These are phyloP conservation scores for Anacardium occidentale DNA, from an alignment of 345 rosid genomes.

Conservation along the genomic window DNA sequence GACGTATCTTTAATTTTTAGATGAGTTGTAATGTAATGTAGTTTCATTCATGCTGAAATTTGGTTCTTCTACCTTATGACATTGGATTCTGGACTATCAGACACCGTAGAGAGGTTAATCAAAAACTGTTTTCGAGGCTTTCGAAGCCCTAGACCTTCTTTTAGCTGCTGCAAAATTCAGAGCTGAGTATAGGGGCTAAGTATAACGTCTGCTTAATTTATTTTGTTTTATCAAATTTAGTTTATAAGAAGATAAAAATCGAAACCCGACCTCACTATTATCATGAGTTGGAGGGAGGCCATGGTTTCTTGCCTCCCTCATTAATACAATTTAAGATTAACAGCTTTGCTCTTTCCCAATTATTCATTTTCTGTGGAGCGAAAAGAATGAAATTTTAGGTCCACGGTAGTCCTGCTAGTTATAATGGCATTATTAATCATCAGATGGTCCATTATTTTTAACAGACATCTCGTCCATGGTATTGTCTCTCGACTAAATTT, in stretches of 20 bases:
- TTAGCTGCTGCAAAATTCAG: neutral
- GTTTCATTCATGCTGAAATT: slow-evolving; percentile 10
- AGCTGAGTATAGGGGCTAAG: neutral
- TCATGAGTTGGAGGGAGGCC: neutral
- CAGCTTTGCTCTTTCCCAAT: neutral
- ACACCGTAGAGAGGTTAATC: neutral
- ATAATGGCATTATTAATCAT: neutral
- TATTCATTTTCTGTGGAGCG: neutral
- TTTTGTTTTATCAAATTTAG: neutral
- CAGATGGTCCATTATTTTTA: neutral
- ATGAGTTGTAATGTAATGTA: slow-evolving; percentile 3
- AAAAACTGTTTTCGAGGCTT: neutral
- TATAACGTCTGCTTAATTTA: no score
- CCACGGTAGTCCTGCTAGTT: neutral
- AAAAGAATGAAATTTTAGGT: neutral
- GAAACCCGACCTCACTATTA: neutral
- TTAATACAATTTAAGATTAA: neutral
- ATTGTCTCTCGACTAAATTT: slow-evolving; percentile 19
- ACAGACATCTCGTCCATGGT: neutral
- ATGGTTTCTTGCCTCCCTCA: neutral
- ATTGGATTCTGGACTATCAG: no score
- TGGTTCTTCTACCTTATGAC: slow-evolving; percentile 1
- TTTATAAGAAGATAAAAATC: no score
- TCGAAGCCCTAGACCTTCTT: neutral
- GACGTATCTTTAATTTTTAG: slow-evolving; percentile 9